Conservation (phyloP, 352 stramenopile genomes). For the Phytophthora sp. region DNA sequence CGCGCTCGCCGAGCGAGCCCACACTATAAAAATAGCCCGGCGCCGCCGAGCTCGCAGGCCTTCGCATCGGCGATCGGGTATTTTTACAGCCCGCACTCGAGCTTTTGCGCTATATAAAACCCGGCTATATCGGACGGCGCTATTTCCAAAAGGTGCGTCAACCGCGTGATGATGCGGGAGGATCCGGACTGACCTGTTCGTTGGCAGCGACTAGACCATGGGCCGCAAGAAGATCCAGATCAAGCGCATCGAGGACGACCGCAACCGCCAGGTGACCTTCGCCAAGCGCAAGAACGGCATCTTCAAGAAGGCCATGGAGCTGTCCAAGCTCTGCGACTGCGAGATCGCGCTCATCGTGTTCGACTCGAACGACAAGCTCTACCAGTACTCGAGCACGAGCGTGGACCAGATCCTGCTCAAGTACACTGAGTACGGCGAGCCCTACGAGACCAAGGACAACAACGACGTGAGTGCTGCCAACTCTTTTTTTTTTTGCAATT, state of each 20-base stretch:
- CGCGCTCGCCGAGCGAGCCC: neutral
- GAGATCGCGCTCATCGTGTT: slow-evolving; percentile 89
- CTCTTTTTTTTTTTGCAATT: neutral
- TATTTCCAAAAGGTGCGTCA: slow-evolving; percentile 39
- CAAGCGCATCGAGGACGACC: slow-evolving; percentile 85
- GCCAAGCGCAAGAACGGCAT: slow-evolving; percentile 86
- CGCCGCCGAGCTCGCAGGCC: slow-evolving; percentile 8
- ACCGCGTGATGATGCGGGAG: slow-evolving; percentile 14
- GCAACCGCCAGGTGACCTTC: slow-evolving; percentile 87
- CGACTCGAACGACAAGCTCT: slow-evolving; percentile 88
- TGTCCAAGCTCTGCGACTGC: slow-evolving; percentile 88
- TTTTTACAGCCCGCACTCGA: slow-evolving; percentile 30
- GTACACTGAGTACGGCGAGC: slow-evolving; percentile 87
- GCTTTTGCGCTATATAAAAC: slow-evolving; percentile 42
- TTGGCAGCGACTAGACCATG: too few species aligned
- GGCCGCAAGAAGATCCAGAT: slow-evolving; percentile 92
- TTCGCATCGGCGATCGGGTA: slow-evolving; percentile 7
- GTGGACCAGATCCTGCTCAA: slow-evolving; percentile 88
- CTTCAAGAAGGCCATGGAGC: slow-evolving; percentile 89
- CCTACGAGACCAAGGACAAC: slow-evolving; percentile 86
- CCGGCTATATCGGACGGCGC: slow-evolving; percentile 29
- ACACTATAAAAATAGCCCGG: slow-evolving; percentile 47
- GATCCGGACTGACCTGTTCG: neutral
- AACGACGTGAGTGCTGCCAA: slow-evolving; percentile 60
- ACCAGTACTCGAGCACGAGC: slow-evolving; percentile 83